Base-by-base conservation (phyloP, 768 basidiomycete genomes). In the Rhodotorula babjevae region DNA sequence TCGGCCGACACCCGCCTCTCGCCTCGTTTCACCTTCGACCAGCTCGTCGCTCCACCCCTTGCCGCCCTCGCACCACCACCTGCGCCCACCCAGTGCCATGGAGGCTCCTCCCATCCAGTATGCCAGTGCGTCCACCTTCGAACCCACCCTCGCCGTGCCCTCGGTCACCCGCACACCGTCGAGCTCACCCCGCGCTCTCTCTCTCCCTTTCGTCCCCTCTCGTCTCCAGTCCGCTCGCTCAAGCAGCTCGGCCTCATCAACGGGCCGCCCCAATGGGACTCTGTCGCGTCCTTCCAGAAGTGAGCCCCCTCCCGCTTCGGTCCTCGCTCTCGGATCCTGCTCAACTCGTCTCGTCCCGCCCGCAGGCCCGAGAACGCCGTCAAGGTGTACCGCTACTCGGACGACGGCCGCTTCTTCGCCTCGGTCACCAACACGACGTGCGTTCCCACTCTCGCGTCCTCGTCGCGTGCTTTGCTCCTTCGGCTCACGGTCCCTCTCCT, bases 191-290 rank as follows among this genome's bases (percentile, higher is more conserved):
- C 36, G 36, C 36, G 5, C 36, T 36, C 36, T 36, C 36, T n/a
- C n/a, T n/a, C 27, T 6, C 7, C 40, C 62, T 46, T 47, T 64
- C 73, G 19, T 14, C 27, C 36, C 33, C 47, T 16, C 25, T 21
- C 53, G 49, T 63, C 49, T 29, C 3, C 78, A 94, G 93, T 87
- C 84, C 92, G 95, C 81, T 91, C 94, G 57, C 94, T 96, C 86
- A 98, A 96, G 87, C 85, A 87, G 71, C 84, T 95, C 65, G 92
- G 91, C 76, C 87, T 97, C 78, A 87, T 93, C 79, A 85, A 87
- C 72, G 92, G 90, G 62, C 85, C 88, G 18, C 92, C 95, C 61
- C 84, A 86, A 78, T 97, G 93, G 80, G 78, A 82, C 31, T 82
- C 87, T 27, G 82, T 91, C 33, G 82, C 87, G 72, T 86, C 85